These are phyloP conservation scores for Puccinia sorghi DNA, from an alignment of 1,284 basidiomycete genomes.

Conservation along the genomic window DNA sequence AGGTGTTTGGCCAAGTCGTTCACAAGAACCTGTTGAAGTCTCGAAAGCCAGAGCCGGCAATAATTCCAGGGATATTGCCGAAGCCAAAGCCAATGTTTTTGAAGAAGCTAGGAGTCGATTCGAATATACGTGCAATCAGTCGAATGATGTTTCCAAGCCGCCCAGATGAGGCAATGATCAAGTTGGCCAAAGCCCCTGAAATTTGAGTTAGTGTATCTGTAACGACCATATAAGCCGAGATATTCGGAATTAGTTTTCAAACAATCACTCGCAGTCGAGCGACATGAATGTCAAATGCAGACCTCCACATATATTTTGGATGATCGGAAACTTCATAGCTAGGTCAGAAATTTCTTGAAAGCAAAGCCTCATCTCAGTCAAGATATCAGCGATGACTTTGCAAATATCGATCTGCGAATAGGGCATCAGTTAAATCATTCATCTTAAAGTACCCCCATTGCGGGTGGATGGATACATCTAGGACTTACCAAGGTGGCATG, in stretches of 20 bases:
- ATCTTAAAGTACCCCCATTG: background rate
- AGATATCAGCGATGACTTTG: conserved; percentile 20
- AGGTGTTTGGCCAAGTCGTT: background rate
- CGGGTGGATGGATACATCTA: background rate
- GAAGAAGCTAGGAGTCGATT: conserved; percentile 17
- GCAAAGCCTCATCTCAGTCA: conserved; percentile 17
- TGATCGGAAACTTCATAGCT: conserved; percentile 2
- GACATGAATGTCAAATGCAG: background rate
- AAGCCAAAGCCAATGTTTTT: conserved; percentile 17
- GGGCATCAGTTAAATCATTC: background rate
- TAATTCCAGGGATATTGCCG: conserved; percentile 18
- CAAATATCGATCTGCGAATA: conserved; percentile 30
- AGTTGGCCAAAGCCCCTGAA: conserved; percentile 21
- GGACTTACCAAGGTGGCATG: conserved; percentile 10
- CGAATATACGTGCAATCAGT: conserved; percentile 15
- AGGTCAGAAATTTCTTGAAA: conserved; percentile 8
- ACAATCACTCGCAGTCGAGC: background rate
- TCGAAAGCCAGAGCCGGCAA: conserved; percentile 19
- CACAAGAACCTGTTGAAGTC: conserved; percentile 6
- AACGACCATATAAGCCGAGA: background rate
- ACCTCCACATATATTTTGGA: conserved; percentile 26
- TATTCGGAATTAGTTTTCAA: background rate
- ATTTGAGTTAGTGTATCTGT: conserved; percentile 23
- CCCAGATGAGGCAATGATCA: conserved; percentile 17
- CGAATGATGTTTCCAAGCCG: conserved; percentile 18